Percentiles rank a stretch among this genome's conserved stretches.
phyloP scores from a whole-genome alignment of 306 rosid genomes.

The Malus domestica region DNA sequence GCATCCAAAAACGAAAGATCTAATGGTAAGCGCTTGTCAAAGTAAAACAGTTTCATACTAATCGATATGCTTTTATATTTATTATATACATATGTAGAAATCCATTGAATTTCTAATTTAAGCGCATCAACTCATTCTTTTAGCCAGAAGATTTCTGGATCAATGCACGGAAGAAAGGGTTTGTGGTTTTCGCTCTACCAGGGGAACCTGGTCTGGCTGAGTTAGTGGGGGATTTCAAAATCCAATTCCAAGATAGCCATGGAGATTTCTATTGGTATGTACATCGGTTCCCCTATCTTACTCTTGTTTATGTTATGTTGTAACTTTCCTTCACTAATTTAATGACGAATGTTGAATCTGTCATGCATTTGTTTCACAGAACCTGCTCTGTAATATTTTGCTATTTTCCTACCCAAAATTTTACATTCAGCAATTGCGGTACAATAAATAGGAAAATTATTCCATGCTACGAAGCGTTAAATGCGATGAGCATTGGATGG shows the following conservation, averaged over 20 bases:
- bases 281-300: neutral
- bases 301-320: neutral
- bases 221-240: slow-evolving; percentile 76
- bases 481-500: too few species aligned
- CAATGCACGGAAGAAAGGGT: slow-evolving; percentile 76
- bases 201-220: slow-evolving; percentile 95
- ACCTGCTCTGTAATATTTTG: neutral
- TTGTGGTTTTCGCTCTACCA: slow-evolving; percentile 84
- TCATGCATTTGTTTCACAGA: neutral
- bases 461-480: too few species aligned
- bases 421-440: neutral
- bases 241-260: slow-evolving; percentile 83
- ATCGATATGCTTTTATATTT: neutral
- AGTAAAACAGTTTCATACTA: slow-evolving; percentile 8
- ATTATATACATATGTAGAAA: slow-evolving; percentile 1
- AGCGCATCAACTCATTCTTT: slow-evolving; percentile 19
- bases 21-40: slow-evolving; percentile 47
- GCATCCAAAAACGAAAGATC: slow-evolving; percentile 77
- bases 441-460: neutral
- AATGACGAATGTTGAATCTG: neutral
- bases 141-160: slow-evolving; percentile 96
- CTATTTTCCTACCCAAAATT: neutral
- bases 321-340: neutral
- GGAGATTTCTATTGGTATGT: slow-evolving; percentile 94
- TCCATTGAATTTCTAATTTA: slow-evolving; percentile 13